A percentile compares a stretch with the other conserved stretches of the same genome.
Evolutionary conservation across 208 protist species (phyloP).

Genomic region (Leishmania amazonensis): DNA sequence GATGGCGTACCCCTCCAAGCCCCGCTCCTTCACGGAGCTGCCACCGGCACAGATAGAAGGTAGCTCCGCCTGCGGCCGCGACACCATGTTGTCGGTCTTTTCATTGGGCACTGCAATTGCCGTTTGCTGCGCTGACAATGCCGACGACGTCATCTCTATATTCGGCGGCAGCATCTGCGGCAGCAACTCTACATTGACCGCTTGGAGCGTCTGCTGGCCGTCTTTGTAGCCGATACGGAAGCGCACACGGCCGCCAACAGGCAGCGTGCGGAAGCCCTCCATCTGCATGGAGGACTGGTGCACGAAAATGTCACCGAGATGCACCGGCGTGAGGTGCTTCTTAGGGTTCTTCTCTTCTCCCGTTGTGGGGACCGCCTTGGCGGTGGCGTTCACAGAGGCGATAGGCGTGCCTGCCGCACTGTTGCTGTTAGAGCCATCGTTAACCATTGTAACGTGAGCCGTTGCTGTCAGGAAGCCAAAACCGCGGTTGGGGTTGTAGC

Average conservation of each 20-base stretch:
- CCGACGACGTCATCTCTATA: not conserved
- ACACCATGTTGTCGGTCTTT: not conserved
- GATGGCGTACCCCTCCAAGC: not conserved
- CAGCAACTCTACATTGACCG: slow-evolving; percentile 50
- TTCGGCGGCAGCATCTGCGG: slow-evolving; percentile 20
- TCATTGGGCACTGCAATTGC: not conserved
- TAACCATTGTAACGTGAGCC: slow-evolving; percentile 19
- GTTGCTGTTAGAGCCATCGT: not conserved
- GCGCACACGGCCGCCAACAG: slow-evolving; percentile 51
- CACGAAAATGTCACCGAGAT: slow-evolving; percentile 68
- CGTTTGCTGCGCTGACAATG: not conserved
- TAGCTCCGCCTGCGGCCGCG: not conserved
- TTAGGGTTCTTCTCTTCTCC: slow-evolving; percentile 1
- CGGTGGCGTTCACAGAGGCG: slow-evolving; percentile 3
- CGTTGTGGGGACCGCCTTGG: not conserved
- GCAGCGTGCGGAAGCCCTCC: slow-evolving; percentile 57
- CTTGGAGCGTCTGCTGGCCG: slow-evolving; percentile 48
- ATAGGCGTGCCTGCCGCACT: not conserved
- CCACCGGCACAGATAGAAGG: not conserved
- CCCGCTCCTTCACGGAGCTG: not conserved
- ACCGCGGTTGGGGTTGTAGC: slow-evolving; percentile 66
- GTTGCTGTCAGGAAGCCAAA: slow-evolving; percentile 68
- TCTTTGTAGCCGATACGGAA: slow-evolving; percentile 57
- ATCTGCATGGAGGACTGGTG: slow-evolving; percentile 68
- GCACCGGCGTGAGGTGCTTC: slow-evolving; percentile 32